These are phyloP conservation scores for Soucietia sequanensis DNA, from an alignment of 805 yeast species.

Conservation along the genomic window DNA sequence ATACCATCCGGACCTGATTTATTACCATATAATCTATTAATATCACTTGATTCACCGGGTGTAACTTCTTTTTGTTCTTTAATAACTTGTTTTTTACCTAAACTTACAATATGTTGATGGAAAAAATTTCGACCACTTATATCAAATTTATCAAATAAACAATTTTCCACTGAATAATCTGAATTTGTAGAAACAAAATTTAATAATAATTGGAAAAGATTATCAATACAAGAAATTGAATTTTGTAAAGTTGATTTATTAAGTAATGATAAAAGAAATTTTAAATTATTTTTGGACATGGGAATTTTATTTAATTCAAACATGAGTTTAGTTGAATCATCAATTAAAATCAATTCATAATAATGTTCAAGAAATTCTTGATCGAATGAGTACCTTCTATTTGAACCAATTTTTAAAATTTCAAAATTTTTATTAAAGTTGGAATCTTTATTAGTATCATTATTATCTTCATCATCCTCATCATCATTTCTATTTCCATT, in stretches of 20 bases:
- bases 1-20: constrained; percentile 51
- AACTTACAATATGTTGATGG: constrained; percentile 77
- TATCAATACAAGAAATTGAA: constrained; percentile 57
- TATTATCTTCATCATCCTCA: background rate
- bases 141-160: constrained; percentile 58
- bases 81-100: constrained; percentile 59
- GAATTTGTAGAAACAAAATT: constrained; percentile 36
- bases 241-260: constrained; percentile 62
- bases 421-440: constrained; percentile 9
- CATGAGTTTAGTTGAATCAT: constrained; percentile 46
- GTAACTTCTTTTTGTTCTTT: constrained; percentile 39
- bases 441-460: background rate
- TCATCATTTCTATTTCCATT: background rate
- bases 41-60: constrained; percentile 31
- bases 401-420: constrained; percentile 19
- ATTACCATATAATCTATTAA: constrained; percentile 24
- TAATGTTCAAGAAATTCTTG: constrained; percentile 19
- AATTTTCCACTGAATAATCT: constrained; percentile 11
- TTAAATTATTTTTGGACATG: constrained; percentile 49
- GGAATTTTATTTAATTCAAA: constrained; percentile 37
- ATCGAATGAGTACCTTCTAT: constrained; percentile 23
- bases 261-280: constrained; percentile 56
- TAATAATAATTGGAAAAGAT: constrained; percentile 47
- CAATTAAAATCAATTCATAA: constrained; percentile 27
- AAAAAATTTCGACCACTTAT: constrained; percentile 80